A percentile compares a stretch with the other conserved stretches of the same genome.
Conservation (phyloP, 306 rosid genomes). For the Lablab purpureus region DNA sequence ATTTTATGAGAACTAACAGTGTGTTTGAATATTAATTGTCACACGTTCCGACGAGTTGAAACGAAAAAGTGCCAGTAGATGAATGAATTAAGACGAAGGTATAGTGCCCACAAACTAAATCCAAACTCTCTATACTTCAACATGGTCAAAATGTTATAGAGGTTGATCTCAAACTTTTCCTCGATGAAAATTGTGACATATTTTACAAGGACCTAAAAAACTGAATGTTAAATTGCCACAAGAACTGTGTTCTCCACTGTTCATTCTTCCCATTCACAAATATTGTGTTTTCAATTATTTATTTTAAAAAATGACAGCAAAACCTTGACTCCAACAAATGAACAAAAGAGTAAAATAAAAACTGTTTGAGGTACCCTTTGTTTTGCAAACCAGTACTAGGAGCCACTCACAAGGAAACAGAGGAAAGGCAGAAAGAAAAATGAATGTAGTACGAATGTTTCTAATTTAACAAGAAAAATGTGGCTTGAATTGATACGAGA, state of each 20-base stretch:
- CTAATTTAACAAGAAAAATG: not conserved
- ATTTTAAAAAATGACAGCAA: not conserved
- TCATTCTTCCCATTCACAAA: not conserved
- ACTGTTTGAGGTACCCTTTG: not conserved
- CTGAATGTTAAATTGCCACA: no score
- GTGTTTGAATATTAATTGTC: not conserved
- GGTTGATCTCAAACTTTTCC: no score
- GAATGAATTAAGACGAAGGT: no score
- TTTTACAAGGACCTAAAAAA: no score
- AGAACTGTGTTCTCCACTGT: not conserved
- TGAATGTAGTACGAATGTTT: not conserved
- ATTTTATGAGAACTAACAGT: not conserved
- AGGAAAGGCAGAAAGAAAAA: not conserved
- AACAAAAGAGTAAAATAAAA: not conserved
- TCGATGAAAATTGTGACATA: no score
- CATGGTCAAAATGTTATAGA: no score
- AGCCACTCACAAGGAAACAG: not conserved
- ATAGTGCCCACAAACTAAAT: no score
- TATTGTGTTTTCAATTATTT: not conserved
- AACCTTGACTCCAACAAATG: not conserved
- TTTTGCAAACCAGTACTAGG: slow-evolving; percentile 14
- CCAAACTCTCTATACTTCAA: no score
- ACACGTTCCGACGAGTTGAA: not conserved
- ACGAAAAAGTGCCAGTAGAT: not conserved
- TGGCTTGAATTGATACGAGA: slow-evolving; percentile 13